These are phyloP conservation scores for Yarrowia galli DNA, from an alignment of 1,139 yeast genomes.

Conservation along the genomic window DNA sequence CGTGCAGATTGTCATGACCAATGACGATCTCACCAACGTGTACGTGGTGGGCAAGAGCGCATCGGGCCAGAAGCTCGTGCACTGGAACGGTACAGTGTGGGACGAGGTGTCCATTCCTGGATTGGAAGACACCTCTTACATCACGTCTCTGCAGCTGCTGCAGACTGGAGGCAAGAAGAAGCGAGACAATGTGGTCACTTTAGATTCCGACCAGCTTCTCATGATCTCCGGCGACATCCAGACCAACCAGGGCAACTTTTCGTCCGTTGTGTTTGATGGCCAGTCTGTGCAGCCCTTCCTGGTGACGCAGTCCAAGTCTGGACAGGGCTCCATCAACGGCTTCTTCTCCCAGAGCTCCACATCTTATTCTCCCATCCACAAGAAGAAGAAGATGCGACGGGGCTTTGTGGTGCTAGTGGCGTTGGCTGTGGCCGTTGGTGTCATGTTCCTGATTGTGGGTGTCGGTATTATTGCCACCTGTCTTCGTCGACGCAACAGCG, in stretches of 20 bases:
- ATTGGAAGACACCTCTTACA: conserved; percentile 48
- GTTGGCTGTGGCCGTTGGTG: conserved; percentile 84
- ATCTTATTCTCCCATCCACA: conserved; percentile 43
- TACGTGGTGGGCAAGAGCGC: conserved; percentile 41
- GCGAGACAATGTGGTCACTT: conserved; percentile 51
- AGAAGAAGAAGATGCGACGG: conserved; percentile 49
- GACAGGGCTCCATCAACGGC: conserved; percentile 47
- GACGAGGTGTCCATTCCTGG: conserved; percentile 49
- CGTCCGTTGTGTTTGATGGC: conserved; percentile 77
- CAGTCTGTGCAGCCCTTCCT: conserved; percentile 74
- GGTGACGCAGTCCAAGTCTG: conserved; percentile 48
- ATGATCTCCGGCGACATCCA: conserved; percentile 67
- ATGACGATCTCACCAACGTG: conserved; percentile 21
- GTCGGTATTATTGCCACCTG: conserved; percentile 65
- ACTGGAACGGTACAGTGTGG: conserved; percentile 51
- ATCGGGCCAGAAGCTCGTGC: conserved; percentile 48
- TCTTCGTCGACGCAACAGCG: conserved; percentile 57
- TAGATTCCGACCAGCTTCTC: conserved; percentile 58
- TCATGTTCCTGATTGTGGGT: conserved; percentile 71
- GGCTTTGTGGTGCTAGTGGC: conserved; percentile 91
- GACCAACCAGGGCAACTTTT: conserved; percentile 61
- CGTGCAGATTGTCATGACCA: conserved; percentile 30
- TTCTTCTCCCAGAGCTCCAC: conserved; percentile 44
- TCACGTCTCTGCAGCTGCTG: conserved; percentile 51
- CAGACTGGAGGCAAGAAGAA: conserved; percentile 45